Evolutionary conservation across 345 rosid species (phyloP).

Genomic region (Brassica juncea): DNA sequence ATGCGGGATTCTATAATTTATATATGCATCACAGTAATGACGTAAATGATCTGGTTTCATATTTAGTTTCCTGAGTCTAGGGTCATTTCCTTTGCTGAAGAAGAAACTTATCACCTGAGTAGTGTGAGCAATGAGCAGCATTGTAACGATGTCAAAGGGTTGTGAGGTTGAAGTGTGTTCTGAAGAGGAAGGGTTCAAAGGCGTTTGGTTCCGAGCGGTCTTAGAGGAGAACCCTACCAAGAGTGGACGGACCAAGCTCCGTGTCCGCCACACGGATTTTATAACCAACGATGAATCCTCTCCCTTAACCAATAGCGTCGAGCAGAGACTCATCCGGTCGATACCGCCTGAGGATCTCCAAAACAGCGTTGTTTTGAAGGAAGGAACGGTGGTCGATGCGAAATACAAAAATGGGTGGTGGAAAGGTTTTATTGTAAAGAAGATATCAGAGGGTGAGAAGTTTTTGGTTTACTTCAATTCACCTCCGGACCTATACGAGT

Average conservation of each 20-base stretch:
- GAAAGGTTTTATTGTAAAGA: constrained; percentile 54
- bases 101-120: neutral
- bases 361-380: constrained; percentile 33
- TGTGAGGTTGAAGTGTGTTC: constrained; percentile 56
- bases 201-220: constrained; percentile 58
- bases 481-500: constrained; percentile 52
- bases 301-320: constrained; percentile 41
- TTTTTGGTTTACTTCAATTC: constrained; percentile 53
- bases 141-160: constrained; percentile 1
- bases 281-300: constrained; percentile 42
- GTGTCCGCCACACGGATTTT: constrained; percentile 46
- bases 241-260: constrained; percentile 35
- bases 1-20: neutral
- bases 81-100: neutral
- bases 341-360: constrained; percentile 39
- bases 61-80: neutral
- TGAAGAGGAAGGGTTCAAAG: constrained; percentile 60
- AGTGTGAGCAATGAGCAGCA: neutral
- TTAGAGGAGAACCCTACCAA: constrained; percentile 44
- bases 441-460: constrained; percentile 29
- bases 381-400: constrained; percentile 50
- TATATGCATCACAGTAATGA: neutral
- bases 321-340: constrained; percentile 48
- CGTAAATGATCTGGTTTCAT: neutral
- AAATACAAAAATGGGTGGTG: constrained; percentile 52